phyloP scores from a whole-genome alignment of 164 flowering plant genomes.

The Aristolochia californica region DNA sequence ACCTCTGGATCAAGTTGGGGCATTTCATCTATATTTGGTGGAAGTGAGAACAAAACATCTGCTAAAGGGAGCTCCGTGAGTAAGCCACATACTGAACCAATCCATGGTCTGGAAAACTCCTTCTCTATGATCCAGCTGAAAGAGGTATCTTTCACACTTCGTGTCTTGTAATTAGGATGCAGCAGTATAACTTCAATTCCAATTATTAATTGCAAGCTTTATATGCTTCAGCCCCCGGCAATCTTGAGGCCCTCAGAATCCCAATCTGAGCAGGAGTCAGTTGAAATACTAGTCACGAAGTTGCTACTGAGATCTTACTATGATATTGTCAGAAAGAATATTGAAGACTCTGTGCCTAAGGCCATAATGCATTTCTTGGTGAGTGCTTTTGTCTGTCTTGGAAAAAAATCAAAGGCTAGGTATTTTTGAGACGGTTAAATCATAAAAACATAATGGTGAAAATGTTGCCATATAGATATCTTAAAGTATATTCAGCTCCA shows the following conservation, averaged over 20 bases:
- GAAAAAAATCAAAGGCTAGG: too few relatives aligned
- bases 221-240: constrained; percentile 58
- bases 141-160: constrained; percentile 45
- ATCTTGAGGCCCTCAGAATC: constrained; percentile 76
- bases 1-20: constrained; percentile 60
- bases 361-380: constrained; percentile 99
- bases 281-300: constrained; percentile 73
- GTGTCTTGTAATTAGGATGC: background rate
- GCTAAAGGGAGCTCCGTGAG: constrained; percentile 33
- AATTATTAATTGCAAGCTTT: background rate
- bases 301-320: constrained; percentile 85
- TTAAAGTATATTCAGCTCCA: too few relatives aligned
- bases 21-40: constrained; percentile 80
- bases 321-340: constrained; percentile 90
- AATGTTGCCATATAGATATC: too few relatives aligned
- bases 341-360: constrained; percentile 88
- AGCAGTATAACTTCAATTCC: too few relatives aligned
- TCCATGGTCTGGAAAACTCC: constrained; percentile 40
- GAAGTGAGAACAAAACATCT: constrained; percentile 37
- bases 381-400: constrained; percentile 4
- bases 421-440: too few relatives aligned
- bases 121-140: constrained; percentile 62
- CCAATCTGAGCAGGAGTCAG: constrained; percentile 66
- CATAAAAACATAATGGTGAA: too few relatives aligned
- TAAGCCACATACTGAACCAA: constrained; percentile 44